Evolutionary conservation across 768 basidiomycete genomes (phyloP), one percentile per base, ranked within the genome.

Genomic region (Lentinula edodes): DNA sequence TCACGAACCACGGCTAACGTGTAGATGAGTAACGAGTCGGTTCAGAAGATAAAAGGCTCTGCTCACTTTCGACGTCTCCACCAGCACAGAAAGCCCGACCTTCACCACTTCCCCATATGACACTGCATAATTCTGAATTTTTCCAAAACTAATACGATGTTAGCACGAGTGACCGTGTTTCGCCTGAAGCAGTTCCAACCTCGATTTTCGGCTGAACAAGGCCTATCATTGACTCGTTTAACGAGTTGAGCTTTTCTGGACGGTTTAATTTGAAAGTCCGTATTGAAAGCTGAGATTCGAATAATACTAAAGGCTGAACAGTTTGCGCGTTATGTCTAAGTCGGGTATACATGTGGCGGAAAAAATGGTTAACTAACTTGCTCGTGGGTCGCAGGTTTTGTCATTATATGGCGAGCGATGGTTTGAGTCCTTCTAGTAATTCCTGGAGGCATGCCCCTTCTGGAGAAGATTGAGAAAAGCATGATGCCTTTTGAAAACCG

Each of bases 21-120:
- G 53, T 65, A 52, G 50, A 58, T 42, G 52, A 45, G 54, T 43
- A 36, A 43, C 43, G 36, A 13, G 36, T 23, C 48, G 38, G 48
- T 55, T 54, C 20, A 20, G 13, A 53, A 52, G 35, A 9, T 16
- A 18, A n/a, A 45, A 63, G 60, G 50, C 35, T 63, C 34, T 20
- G 79, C 89, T 74, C 66, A 95, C 96, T 78, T 62, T 85, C 87
- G 61, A 99, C 91, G 73, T 99, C 97, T 48, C 97, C 97, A 13
- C 97, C 97, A 6, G 92, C 89, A 68, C 95, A 98, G 71, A 98
- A 98, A 12, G 89, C 91, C 62, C 86, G 80, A 3, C 88, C 89
- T 12, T 74, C 72, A 23, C 90, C 91, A 36, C 83, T 81, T 38
- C 88, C 90, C 41, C 93, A 81, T 62, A 97, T 84, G 34, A 88